phyloP scores from a whole-genome alignment of 73 alveolate species.

The Stentor coeruleus region DNA sequence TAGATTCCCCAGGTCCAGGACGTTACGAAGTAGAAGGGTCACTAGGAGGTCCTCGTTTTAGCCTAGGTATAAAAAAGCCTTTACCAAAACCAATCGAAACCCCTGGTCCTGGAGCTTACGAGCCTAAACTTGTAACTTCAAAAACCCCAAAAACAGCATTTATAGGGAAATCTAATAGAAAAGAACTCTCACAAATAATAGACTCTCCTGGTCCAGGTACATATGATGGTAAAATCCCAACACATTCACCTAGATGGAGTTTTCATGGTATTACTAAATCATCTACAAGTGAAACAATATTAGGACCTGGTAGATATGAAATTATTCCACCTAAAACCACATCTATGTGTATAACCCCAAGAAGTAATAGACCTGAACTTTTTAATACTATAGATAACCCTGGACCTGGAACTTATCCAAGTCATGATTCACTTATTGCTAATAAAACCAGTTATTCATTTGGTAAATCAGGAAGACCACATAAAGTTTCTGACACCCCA shows the following conservation, averaged over 20 bases:
- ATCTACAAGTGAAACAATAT: not conserved
- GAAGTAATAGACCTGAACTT: not conserved
- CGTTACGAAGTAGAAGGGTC: not conserved
- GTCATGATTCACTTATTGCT: no score
- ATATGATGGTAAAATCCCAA: conserved; percentile 9
- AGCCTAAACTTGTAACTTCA: not conserved
- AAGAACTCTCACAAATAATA: not conserved
- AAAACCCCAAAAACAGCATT: not conserved
- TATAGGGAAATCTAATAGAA: conserved; percentile 12
- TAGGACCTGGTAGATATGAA: conserved; percentile 21
- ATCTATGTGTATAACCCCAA: not conserved
- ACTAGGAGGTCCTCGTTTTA: not conserved
- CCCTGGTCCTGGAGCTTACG: conserved; percentile 17
- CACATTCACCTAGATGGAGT: not conserved
- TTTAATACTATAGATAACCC: not conserved
- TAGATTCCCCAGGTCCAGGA: conserved; percentile 24
- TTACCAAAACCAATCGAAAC: not conserved
- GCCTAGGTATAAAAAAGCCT: not conserved
- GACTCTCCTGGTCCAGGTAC: conserved; percentile 26
- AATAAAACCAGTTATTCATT: not conserved
- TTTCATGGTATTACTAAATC: not conserved
- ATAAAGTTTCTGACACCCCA: not conserved
- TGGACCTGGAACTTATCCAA: not conserved
- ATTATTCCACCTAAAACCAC: not conserved
- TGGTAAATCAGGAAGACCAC: not conserved